Evolutionary conservation across 2,329 filamentous ascomycete species (phyloP), one percentile per base, ranked within the genome.

Genomic region (Pestalotiopsis sp.): DNA sequence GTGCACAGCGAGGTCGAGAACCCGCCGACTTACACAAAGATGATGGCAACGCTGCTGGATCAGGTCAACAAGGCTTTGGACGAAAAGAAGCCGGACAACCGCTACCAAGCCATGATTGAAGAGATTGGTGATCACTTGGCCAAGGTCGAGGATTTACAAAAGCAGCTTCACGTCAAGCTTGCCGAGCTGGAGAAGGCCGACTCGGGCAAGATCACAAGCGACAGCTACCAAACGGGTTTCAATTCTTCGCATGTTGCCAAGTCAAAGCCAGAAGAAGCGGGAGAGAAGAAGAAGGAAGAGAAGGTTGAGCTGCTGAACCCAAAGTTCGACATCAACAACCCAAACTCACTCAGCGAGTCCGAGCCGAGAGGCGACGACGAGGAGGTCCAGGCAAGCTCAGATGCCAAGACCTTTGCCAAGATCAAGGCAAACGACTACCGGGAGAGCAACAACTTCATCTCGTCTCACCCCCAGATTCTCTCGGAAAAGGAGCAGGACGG

Each of bases 41-140:
- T 99, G 96, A 94, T 99, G 92, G 93, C 93, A n/a, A 89, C 91
- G n/a, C 81, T 99, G 74, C 87, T 98, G 22, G 96, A 99, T 75
- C 92, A 97, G 80, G 94, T 98, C 56, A 98, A 97, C 75, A 86
- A 88, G 80, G 89, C 93, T 64, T 85, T 97, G 44, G 92, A 94
- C 67, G 92, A 94, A 76, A 92, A 92, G 79, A 89, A 91, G 69
- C 85, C 87, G 0, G 85, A 87, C 22, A 88, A 91, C 72, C 83
- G 92, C 64, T 94, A 92, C 77, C 84, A 87, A 61, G 91, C 87
- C 65, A 98, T 97, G 83, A 84, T 97, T 35, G 86, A 87, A 61
- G 95, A 96, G 74, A 88, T 98, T 17, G 86, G 89, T 70, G 86
- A 85, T 44, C 95, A 99, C 78, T 86, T 92, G 76, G 82, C 83